Conservation (phyloP, 768 basidiomycete genomes). For the Boletus vermiculosoides region DNA sequence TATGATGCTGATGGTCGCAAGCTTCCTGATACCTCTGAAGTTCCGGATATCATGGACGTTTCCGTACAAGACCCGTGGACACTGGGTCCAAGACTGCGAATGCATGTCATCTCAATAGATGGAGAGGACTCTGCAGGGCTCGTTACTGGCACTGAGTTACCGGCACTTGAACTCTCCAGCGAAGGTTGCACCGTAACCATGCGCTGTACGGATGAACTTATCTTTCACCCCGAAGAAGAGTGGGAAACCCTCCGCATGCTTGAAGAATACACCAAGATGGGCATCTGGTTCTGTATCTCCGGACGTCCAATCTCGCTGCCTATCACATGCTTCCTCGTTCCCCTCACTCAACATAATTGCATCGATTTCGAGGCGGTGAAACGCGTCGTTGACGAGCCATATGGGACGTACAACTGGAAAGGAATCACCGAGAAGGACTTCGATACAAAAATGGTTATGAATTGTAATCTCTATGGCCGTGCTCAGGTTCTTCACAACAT, state of each 20-base stretch:
- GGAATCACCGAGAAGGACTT: conserved; percentile 48
- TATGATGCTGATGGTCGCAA: conserved; percentile 53
- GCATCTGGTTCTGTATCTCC: conserved; percentile 63
- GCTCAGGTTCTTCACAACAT: conserved; percentile 55
- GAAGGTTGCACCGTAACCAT: conserved; percentile 36
- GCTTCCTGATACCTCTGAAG: conserved; percentile 41
- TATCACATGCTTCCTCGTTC: conserved; percentile 65
- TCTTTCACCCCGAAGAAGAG: conserved; percentile 51
- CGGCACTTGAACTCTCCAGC: conserved; percentile 43
- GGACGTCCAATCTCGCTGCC: conserved; percentile 50
- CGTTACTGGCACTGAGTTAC: conserved; percentile 62
- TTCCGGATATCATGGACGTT: conserved; percentile 59
- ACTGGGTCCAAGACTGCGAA: conserved; percentile 53
- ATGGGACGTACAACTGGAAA: conserved; percentile 56
- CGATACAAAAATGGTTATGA: conserved; percentile 52
- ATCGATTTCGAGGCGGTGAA: conserved; percentile 62
- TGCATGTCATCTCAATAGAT: conserved; percentile 59
- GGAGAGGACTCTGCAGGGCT: conserved; percentile 55
- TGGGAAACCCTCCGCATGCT: conserved; percentile 49
- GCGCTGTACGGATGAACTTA: conserved; percentile 44
- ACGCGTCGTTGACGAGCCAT: conserved; percentile 45
- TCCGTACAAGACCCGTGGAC: conserved; percentile 67
- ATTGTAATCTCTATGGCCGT: conserved; percentile 53
- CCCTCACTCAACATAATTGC: conserved; percentile 47
- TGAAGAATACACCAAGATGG: conserved; percentile 62